These are phyloP conservation scores for Candida adriatica DNA, from an alignment of 805 yeast genomes.

Conservation along the genomic window DNA sequence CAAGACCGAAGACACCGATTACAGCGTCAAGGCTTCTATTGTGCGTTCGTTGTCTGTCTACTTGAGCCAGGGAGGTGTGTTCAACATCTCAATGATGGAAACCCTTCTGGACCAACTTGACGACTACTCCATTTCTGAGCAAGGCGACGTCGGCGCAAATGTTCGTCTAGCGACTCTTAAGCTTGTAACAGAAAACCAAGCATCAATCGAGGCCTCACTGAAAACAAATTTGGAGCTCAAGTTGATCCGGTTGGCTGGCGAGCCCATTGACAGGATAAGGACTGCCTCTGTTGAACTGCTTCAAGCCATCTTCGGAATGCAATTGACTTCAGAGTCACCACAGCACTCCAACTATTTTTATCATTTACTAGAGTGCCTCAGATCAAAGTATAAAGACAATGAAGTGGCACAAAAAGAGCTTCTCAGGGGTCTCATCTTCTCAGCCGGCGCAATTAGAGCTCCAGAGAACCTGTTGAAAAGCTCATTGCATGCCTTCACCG, in stretches of 20 bases:
- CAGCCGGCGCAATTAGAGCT: constrained; percentile 52
- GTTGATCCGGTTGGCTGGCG: constrained; percentile 54
- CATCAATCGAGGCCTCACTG: constrained; percentile 9
- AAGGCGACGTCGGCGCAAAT: constrained; percentile 90
- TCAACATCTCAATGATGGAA: constrained; percentile 1
- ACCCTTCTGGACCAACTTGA: constrained; percentile 39
- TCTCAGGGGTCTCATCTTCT: constrained; percentile 48
- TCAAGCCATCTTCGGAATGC: constrained; percentile 19
- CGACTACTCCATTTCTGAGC: constrained; percentile 71
- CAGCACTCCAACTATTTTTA: constrained; percentile 23
- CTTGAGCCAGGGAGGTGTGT: constrained; percentile 1
- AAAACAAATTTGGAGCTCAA: constrained; percentile 23
- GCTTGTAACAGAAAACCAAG: constrained; percentile 29
- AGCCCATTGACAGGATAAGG: constrained; percentile 53
- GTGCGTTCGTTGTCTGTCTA: constrained; percentile 14
- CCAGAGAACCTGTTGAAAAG: constrained; percentile 36
- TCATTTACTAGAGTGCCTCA: constrained; percentile 20
- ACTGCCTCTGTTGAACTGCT: constrained; percentile 34
- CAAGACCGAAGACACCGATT: constrained; percentile 20
- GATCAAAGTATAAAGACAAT: constrained; percentile 9
- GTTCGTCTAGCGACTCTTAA: constrained; percentile 48
- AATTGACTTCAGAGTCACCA: constrained; percentile 12
- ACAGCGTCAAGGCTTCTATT: constrained; percentile 11
- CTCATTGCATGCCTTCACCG: constrained; percentile 34
- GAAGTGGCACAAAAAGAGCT: constrained; percentile 28